These are phyloP conservation scores for Penicillium roqueforti DNA, from an alignment of 495 filamentous ascomycete genomes.

Conservation along the genomic window DNA sequence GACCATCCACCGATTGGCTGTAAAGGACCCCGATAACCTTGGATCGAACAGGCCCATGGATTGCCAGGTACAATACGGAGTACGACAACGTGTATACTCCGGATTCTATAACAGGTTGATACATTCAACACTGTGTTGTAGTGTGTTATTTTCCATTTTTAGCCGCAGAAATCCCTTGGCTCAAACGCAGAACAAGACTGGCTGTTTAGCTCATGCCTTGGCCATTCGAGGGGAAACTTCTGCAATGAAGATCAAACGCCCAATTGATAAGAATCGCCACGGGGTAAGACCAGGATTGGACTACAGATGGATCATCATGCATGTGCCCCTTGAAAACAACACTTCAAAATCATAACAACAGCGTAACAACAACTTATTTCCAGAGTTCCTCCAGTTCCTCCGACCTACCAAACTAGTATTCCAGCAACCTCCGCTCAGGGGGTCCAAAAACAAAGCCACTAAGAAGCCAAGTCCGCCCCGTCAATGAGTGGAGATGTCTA, in stretches of 20 bases:
- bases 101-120: background rate
- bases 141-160: background rate
- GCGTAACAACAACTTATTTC: background rate
- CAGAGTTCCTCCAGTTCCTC: background rate
- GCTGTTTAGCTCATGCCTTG: constrained; percentile 1
- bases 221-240: background rate
- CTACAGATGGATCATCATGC: background rate
- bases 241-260: constrained; percentile 7
- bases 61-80: background rate
- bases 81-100: no score
- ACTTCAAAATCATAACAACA: background rate
- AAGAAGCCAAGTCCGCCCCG: background rate
- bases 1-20: background rate
- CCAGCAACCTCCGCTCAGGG: constrained; percentile 1
- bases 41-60: background rate
- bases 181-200: background rate
- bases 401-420: background rate
- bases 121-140: background rate
- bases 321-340: constrained; percentile 4
- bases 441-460: background rate
- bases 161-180: background rate
- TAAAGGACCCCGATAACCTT: background rate
- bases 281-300: background rate
- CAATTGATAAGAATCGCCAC: constrained; percentile 2
- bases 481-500: constrained; percentile 5